Conservation (phyloP, 768 basidiomycete species). For the Naganishia kalamii region DNA sequence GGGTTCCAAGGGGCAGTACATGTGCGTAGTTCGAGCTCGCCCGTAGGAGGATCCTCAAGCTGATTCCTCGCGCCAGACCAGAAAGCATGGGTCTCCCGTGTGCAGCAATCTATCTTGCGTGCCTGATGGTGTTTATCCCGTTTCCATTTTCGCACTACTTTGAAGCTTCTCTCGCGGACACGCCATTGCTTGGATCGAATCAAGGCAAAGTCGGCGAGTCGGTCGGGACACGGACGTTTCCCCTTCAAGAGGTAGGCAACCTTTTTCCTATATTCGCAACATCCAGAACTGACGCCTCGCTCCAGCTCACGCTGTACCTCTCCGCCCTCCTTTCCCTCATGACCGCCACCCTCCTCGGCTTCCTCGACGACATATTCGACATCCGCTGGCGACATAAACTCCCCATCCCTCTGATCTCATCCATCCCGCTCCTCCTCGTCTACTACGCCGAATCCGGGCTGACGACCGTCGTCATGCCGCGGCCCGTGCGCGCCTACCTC, state of each 20-base stretch:
- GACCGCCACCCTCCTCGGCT: constrained; percentile 87
- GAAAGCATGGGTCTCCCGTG: constrained; percentile 89
- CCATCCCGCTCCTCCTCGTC: constrained; percentile 88
- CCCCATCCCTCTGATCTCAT: constrained; percentile 91
- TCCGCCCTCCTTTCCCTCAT: constrained; percentile 86
- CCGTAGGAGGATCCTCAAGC: constrained; percentile 18
- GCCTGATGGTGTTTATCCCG: constrained; percentile 86
- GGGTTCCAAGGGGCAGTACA: constrained; percentile 46
- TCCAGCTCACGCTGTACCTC: constrained; percentile 80
- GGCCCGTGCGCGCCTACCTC: constrained; percentile 66
- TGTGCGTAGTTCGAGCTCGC: constrained; percentile 30
- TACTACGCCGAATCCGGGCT: constrained; percentile 92
- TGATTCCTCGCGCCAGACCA: constrained; percentile 55
- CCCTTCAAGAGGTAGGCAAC: constrained; percentile 46
- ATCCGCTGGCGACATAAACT: constrained; percentile 98
- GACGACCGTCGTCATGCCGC: constrained; percentile 86
- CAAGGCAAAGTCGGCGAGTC: not conserved
- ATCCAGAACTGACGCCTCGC: not conserved
- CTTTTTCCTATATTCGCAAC: not conserved
- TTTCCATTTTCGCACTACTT: constrained; percentile 75
- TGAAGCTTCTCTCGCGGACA: constrained; percentile 16
- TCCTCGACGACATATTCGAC: constrained; percentile 95
- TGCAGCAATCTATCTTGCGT: constrained; percentile 77
- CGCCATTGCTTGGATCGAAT: not conserved
- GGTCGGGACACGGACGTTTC: constrained; percentile 43